Conservation (phyloP, 805 yeast genomes). For the Clavispora phyllophila region DNA sequence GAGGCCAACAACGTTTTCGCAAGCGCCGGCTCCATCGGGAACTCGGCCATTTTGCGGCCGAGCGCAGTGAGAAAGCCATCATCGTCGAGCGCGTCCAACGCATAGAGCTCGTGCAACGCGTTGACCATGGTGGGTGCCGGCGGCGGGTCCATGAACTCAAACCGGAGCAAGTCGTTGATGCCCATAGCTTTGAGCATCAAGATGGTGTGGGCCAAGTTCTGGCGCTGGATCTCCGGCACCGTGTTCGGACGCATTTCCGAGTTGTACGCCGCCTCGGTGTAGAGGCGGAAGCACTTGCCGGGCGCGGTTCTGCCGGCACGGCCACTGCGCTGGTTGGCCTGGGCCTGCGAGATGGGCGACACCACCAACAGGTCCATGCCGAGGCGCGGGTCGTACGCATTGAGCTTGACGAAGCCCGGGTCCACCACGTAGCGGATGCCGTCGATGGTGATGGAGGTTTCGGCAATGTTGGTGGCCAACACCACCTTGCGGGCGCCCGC, state of each 20-base stretch:
- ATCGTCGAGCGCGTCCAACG: slow-evolving; percentile 77
- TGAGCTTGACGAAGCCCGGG: slow-evolving; percentile 90
- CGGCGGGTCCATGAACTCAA: slow-evolving; percentile 93
- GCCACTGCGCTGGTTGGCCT: slow-evolving; percentile 93
- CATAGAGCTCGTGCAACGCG: slow-evolving; percentile 80
- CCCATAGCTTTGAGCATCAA: slow-evolving; percentile 90
- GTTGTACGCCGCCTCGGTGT: slow-evolving; percentile 74
- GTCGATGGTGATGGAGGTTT: slow-evolving; percentile 93
- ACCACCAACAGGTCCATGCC: slow-evolving; percentile 89
- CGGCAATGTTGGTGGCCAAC: slow-evolving; percentile 94
- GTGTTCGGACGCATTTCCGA: slow-evolving; percentile 77
- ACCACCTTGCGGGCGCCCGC: slow-evolving; percentile 79
- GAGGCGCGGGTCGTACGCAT: slow-evolving; percentile 78
- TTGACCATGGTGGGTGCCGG: slow-evolving; percentile 64
- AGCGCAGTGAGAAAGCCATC: slow-evolving; percentile 67
- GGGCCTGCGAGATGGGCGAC: slow-evolving; percentile 88
- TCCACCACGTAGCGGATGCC: slow-evolving; percentile 90
- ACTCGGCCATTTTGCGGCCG: slow-evolving; percentile 85
- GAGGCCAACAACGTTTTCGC: slow-evolving; percentile 77
- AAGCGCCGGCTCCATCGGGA: slow-evolving; percentile 90
- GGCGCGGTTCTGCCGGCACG: slow-evolving; percentile 98
- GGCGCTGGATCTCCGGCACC: slow-evolving; percentile 87
- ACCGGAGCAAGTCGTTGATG: slow-evolving; percentile 68
- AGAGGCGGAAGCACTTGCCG: slow-evolving; percentile 89
- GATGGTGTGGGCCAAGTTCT: slow-evolving; percentile 78